Conservation (phyloP, 257 asterid genomes). For the Plantago major region DNA sequence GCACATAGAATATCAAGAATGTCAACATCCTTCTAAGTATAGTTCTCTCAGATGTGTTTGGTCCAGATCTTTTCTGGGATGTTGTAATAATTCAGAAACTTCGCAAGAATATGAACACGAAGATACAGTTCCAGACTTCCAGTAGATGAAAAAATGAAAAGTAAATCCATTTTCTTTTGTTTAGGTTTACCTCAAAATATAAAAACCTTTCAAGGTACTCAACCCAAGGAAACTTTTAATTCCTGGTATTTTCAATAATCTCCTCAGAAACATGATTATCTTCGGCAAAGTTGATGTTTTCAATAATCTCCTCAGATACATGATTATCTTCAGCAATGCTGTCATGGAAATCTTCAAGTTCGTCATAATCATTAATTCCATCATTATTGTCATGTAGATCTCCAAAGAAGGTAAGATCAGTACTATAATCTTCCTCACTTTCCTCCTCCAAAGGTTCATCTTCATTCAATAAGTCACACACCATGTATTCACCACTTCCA, state of each 20-base stretch:
- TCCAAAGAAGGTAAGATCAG: conserved; percentile 16
- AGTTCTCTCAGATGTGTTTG: too few species aligned
- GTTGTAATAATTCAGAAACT: too few species aligned
- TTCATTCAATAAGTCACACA: conserved; percentile 25
- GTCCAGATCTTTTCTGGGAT: too few species aligned
- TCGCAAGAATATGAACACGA: too few species aligned
- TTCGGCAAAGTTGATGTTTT: conserved; percentile 10
- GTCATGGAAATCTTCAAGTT: conserved; percentile 15
- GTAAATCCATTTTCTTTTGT: too few species aligned
- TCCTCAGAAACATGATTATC: conserved; percentile 10
- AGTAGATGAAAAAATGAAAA: neutral
- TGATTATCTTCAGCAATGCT: conserved; percentile 7
- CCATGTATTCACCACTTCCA: conserved; percentile 17
- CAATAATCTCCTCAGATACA: conserved; percentile 20
- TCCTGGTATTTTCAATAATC: conserved; percentile 12
- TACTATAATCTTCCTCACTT: conserved; percentile 14
- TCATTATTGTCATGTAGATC: conserved; percentile 12
- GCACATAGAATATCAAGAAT: conserved; percentile 14
- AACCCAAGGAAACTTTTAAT: neutral
- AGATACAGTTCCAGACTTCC: neutral
- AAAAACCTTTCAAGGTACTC: neutral
- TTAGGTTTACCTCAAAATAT: neutral
- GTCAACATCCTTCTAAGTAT: conserved; percentile 16
- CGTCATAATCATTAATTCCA: conserved; percentile 10
- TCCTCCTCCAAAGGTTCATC: conserved; percentile 19